phyloP scores from a whole-genome alignment of 495 filamentous ascomycete species.

The Cercophora scortea region DNA sequence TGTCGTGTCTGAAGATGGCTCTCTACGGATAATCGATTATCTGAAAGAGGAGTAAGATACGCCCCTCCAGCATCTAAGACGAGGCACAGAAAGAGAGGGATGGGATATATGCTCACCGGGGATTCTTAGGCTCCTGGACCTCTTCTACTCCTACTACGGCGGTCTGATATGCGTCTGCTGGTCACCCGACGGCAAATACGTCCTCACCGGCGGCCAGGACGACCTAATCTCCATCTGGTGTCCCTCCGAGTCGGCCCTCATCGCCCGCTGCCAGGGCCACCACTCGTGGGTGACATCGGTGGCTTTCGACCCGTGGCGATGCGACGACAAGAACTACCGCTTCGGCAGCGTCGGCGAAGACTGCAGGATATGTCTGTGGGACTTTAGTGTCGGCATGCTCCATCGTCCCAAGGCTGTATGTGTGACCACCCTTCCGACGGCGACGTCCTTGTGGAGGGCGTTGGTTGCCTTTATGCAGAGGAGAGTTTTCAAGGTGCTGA shows the following conservation, averaged over 20 bases:
- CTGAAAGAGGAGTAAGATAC: constrained; percentile 72
- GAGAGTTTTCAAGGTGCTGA: constrained; percentile 3
- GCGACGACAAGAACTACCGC: constrained; percentile 87
- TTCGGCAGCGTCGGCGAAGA: constrained; percentile 96
- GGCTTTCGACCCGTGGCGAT: constrained; percentile 92
- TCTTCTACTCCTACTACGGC: constrained; percentile 89
- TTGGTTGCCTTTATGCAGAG: neutral
- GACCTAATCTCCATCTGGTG: constrained; percentile 94
- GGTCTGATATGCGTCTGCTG: constrained; percentile 88
- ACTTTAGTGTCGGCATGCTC: constrained; percentile 95
- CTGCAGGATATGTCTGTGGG: constrained; percentile 83
- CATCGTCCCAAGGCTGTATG: constrained; percentile 71
- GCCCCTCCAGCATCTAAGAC: neutral
- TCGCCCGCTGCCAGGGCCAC: constrained; percentile 87
- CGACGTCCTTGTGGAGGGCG: neutral
- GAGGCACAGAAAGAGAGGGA: neutral
- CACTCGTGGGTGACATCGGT: constrained; percentile 92
- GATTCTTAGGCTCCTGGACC: constrained; percentile 58
- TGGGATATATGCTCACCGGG: neutral
- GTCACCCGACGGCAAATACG: constrained; percentile 95
- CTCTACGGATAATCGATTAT: constrained; percentile 83
- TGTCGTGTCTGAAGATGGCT: constrained; percentile 86
- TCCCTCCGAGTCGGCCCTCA: constrained; percentile 69
- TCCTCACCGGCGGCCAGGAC: constrained; percentile 91
- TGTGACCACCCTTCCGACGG: neutral